Conservation (phyloP, 345 rosid species). For the Eucalyptus paniculata region DNA sequence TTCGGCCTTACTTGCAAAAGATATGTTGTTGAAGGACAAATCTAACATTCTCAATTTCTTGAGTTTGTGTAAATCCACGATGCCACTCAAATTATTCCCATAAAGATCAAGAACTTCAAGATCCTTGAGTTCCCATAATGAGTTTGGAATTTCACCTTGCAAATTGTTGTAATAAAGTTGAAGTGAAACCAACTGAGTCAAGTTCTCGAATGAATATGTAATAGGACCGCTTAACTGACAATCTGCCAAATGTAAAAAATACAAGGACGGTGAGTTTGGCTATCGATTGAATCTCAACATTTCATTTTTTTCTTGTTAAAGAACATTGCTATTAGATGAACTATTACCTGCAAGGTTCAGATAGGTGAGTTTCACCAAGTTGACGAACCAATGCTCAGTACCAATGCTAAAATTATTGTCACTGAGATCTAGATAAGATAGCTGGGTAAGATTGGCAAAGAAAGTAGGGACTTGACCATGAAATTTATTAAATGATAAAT, state of each 20-base stretch:
- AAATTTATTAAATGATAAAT: fast-evolving
- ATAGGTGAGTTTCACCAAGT: fast-evolving
- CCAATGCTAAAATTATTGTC: fast-evolving
- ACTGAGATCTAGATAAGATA: fast-evolving
- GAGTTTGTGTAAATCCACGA: background rate
- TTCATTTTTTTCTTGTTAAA: background rate
- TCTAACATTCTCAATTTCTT: fast-evolving
- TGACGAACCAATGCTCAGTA: background rate
- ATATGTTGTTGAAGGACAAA: background rate
- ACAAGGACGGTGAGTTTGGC: background rate
- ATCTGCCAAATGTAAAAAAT: background rate
- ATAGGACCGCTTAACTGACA: background rate
- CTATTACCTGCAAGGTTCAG: background rate
- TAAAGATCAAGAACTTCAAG: fast-evolving
- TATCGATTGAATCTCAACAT: no score
- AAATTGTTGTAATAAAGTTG: fast-evolving
- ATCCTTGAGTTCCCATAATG: background rate
- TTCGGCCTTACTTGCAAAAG: fast-evolving
- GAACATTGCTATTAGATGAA: background rate
- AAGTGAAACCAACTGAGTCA: background rate
- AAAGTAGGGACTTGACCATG: background rate
- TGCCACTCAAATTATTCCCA: background rate
- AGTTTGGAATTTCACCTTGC: background rate
- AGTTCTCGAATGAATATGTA: background rate
- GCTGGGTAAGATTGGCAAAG: background rate